Evolutionary conservation across 331 rosid species (phyloP), one percentile per base, ranked within the genome.

Genomic region (Prunus yedoensis): DNA sequence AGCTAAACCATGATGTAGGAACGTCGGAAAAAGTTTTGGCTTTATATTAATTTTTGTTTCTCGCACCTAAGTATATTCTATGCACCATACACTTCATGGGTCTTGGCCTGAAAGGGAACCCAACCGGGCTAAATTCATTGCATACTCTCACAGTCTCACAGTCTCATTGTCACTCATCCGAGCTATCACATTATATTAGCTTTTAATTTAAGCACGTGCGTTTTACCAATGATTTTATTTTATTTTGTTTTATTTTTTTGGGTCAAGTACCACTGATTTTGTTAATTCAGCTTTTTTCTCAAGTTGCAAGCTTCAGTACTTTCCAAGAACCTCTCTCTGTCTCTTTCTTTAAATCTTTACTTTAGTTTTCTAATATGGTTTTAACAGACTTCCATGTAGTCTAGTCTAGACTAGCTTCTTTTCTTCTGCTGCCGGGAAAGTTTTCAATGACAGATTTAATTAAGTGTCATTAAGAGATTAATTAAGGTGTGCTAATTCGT

Each of bases 51-150:
- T 27, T 30, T 30, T 28, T 16, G 11, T 10, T 32, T 17, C 3
- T 14, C 3, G 8, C 32, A 16, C 15, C 32, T 25, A 16, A 62
- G 23, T 15, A 28, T 32, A 18, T 30, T 20, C 38, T 10, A 59
- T 60, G 18, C 16, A 5, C 16, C 20, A 17, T 41, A 32, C 32
- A 62, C 8, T 62, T 62, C 16, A 8, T 30, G 68, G 10, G 46
- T 15, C 4, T 28, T 14, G 8, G 43, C 21, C 23, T 13, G 46
- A 21, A 35, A 64, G 38, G 21, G 69, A 10, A 17, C 50, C 11
- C 17, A 65, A 65, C 27, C 11, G 70, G 70, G 70, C 8, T 65
- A 41, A 35, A 41, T 65, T 28, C 70, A 65, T 17, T n/a, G 51
- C 50, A 30, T 17, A 56, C 3, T n/a, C 25, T 21, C 68, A 47